Evolutionary conservation across 192 early-diverging fungal species (phyloP).

Genomic region (Backusella tuberculispora): DNA sequence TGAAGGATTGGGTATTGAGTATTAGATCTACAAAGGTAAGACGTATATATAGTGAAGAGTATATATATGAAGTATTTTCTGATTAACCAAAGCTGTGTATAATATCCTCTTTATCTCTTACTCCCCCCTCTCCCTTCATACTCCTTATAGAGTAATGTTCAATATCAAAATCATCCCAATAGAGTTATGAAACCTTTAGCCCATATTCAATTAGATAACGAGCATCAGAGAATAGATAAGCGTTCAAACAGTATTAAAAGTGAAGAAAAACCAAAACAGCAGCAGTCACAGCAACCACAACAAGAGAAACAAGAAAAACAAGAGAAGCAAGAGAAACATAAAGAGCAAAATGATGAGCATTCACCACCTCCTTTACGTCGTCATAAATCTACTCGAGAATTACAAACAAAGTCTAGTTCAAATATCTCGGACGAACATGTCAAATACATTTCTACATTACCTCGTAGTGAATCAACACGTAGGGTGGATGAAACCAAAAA

Average conservation of each 20-base stretch:
- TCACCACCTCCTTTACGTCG: constrained; percentile 14
- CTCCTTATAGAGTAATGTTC: constrained; percentile 28
- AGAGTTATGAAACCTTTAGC: constrained; percentile 24
- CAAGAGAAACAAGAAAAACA: no score
- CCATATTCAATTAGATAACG: neutral
- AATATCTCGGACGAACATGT: constrained; percentile 5
- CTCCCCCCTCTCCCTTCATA: neutral
- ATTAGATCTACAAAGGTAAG: constrained; percentile 72
- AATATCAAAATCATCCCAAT: constrained; percentile 30
- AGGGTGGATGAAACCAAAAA: constrained; percentile 14
- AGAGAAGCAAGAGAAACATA: no score
- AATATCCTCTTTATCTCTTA: no score
- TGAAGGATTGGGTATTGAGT: constrained; percentile 76
- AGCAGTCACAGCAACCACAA: neutral
- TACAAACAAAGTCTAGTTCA: neutral
- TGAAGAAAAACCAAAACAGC: neutral
- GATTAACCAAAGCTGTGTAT: neutral
- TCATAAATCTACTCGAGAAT: constrained; percentile 24
- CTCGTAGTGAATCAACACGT: constrained; percentile 26
- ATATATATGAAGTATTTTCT: neutral
- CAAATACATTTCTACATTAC: neutral
- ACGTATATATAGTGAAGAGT: neutral
- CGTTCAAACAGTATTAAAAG: constrained; percentile 12
- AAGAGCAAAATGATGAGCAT: neutral
- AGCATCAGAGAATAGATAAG: neutral